phyloP scores from a whole-genome alignment of 2,329 filamentous ascomycete species.

The Colletotrichum navitas region DNA sequence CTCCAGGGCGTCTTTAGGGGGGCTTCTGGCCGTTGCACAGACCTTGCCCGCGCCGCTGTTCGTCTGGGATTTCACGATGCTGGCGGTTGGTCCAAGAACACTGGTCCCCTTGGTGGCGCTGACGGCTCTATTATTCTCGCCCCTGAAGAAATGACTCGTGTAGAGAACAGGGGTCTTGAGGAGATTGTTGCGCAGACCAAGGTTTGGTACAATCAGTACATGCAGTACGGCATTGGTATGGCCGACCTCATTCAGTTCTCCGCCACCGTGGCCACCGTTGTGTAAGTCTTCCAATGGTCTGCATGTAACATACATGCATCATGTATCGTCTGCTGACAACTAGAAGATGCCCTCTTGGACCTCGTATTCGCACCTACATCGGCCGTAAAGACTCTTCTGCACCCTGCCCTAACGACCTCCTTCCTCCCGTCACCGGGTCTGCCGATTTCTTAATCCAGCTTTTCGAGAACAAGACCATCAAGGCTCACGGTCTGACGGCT shows the following conservation, averaged over 20 bases:
- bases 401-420: conserved; percentile 54
- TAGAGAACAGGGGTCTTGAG: conserved; percentile 62
- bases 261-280: conserved; percentile 61
- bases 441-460: conserved; percentile 61
- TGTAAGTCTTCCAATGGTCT: conserved; percentile 39
- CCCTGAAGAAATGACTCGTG: conserved; percentile 51
- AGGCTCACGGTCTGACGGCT: conserved; percentile 62
- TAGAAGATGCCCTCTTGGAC: conserved; percentile 54
- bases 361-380: conserved; percentile 63
- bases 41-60: conserved; percentile 58
- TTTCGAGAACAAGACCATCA: conserved; percentile 67
- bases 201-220: conserved; percentile 56
- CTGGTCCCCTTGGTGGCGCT: conserved; percentile 55
- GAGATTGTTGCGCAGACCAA: conserved; percentile 56
- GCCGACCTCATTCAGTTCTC: conserved; percentile 69
- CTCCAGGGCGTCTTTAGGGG: conserved; percentile 53
- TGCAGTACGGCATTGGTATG: conserved; percentile 55
- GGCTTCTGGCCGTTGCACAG: conserved; percentile 55
- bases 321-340: background rate
- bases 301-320: no score
- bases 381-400: conserved; percentile 61
- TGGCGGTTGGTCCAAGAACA: conserved; percentile 56
- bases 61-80: conserved; percentile 64
- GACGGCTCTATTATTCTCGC: conserved; percentile 60
- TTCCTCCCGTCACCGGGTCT: conserved; percentile 58